Percentiles rank a stretch among this genome's conserved stretches.
Conservation (phyloP, 805 yeast genomes). For the Candida manassasensis region DNA sequence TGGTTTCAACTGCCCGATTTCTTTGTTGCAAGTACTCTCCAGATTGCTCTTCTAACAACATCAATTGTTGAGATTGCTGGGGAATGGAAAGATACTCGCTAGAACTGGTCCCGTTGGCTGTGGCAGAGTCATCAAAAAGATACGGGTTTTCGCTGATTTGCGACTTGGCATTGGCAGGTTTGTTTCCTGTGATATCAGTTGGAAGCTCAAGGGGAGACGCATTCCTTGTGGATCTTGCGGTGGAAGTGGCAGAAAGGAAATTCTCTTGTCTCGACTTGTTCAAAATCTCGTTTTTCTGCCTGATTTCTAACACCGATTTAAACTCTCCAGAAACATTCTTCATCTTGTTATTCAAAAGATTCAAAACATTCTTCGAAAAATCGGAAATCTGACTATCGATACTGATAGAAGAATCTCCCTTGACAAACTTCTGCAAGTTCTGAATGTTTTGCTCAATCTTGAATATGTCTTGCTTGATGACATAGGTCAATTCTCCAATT, state of each 20-base stretch:
- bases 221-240: constrained; percentile 20
- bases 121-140: constrained; percentile 10
- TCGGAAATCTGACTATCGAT: constrained; percentile 61
- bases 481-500: constrained; percentile 84
- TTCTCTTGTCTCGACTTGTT: constrained; percentile 81
- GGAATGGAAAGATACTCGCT: constrained; percentile 66
- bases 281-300: constrained; percentile 80
- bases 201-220: constrained; percentile 21
- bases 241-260: constrained; percentile 54
- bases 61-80: constrained; percentile 71
- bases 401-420: constrained; percentile 38
- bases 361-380: constrained; percentile 83
- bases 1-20: constrained; percentile 88
- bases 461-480: constrained; percentile 82
- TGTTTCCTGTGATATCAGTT: constrained; percentile 7
- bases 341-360: constrained; percentile 80
- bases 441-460: constrained; percentile 69
- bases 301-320: constrained; percentile 78
- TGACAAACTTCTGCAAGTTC: constrained; percentile 51
- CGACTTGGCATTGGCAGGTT: constrained; percentile 10
- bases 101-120: neutral
- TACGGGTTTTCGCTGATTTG: constrained; percentile 38
- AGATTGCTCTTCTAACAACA: constrained; percentile 77
- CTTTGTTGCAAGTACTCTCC: constrained; percentile 72
- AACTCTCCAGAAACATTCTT: constrained; percentile 91